Evolutionary conservation across 148 eudicot genomes (phyloP), one percentile per base, ranked within the genome.

Genomic region (Tetragonia tetragonoides): DNA sequence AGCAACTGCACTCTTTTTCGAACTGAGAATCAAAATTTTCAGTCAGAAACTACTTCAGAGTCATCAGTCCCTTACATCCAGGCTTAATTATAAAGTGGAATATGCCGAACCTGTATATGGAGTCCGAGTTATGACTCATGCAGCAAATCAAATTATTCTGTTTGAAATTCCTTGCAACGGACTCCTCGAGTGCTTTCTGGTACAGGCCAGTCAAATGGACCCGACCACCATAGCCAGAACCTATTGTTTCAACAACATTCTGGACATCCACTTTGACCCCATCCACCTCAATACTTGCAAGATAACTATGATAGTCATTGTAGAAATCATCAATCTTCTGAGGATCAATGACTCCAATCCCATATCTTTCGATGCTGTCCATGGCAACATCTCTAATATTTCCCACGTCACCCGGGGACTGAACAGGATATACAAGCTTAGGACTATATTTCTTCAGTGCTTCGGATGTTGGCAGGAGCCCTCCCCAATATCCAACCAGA

Each of bases 251-350:
- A 65, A 87, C 70, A n/a, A 85, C 80, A 72, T 82, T 85, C 80
- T 89, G 92, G 18, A 87, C 88, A 65, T 89, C 92, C 70, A 89
- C 92, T 79, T 89, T 89, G 34, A 89, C 90, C 65, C 92, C 92
- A 81, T 89, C 90, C 62, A 81, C 86, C 75, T 87, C 86, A 77
- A 87, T 79, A 73, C 83, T 82, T 10, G 88, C 87, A 78, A 89
- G 92, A 83, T 87, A 89, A 67, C 82, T 75, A 73, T 89, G 92
- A 34, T 82, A 84, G 60, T 87, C 92, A 70, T 82, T 84, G 83
- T 87, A 89, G 60, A 89, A 87, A 17, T 89, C 84, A 18, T 39
- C 77, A 66, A 89, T 68, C 47, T 87, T 89, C 40, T 85, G 79
- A 0, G 90, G 90, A 65, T 87, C 85, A 77, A 89, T 77, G 49